phyloP scores from a whole-genome alignment of 306 rosid genomes.

The Vicia villosa region DNA sequence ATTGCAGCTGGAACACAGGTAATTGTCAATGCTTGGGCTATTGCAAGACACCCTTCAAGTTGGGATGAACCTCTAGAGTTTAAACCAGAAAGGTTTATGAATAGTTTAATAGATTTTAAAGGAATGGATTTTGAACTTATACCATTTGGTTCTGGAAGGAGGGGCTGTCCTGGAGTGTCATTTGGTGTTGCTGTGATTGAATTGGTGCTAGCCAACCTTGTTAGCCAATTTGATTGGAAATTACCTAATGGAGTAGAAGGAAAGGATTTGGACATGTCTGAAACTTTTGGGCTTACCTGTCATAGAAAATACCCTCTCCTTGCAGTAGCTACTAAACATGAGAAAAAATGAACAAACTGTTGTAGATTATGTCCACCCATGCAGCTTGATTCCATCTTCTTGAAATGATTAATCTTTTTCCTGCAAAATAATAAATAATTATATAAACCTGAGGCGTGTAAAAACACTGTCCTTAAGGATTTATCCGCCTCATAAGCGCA shows the following conservation, averaged over 20 bases:
- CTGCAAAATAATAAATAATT: no score
- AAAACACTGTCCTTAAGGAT: no score
- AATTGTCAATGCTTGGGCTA: constrained; percentile 19
- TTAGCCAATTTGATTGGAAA: background rate
- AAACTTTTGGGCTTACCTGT: background rate
- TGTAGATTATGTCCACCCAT: no score
- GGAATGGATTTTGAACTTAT: background rate
- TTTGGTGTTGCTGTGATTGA: background rate
- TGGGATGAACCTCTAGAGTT: constrained; percentile 38
- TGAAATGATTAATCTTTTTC: no score
- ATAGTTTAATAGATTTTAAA: constrained; percentile 4
- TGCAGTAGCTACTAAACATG: background rate
- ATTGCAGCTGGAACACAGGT: constrained; percentile 17
- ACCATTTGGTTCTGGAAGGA: background rate
- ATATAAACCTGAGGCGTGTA: no score
- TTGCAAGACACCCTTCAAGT: constrained; percentile 31
- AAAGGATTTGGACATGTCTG: constrained; percentile 29
- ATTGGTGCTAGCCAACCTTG: background rate
- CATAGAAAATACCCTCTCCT: constrained; percentile 15
- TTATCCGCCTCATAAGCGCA: no score
- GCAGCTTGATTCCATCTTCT: no score
- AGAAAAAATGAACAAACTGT: background rate
- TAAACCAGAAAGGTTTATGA: constrained; percentile 39
- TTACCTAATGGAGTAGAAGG: background rate
- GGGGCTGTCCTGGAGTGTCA: background rate